Percentiles rank a stretch among this genome's conserved stretches.
These are phyloP conservation scores for Amauroascus verrucosus DNA, from an alignment of 2,329 filamentous ascomycete genomes.

Conservation along the genomic window DNA sequence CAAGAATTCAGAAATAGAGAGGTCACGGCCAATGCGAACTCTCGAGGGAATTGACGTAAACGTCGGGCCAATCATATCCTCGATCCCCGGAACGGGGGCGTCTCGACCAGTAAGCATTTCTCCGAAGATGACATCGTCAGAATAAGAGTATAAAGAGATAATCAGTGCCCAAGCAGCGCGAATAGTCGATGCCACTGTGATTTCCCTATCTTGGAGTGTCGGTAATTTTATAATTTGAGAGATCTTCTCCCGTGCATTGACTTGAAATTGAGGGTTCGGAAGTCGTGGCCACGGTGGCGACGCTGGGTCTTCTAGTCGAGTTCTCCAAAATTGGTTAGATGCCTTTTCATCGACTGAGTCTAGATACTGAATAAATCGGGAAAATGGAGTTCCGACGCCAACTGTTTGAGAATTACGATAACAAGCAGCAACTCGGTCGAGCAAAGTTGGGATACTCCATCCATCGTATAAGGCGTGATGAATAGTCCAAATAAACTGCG, in stretches of 20 bases:
- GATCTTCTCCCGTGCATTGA: constrained; percentile 9
- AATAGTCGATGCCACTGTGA: constrained; percentile 26
- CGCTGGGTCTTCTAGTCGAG: constrained; percentile 14
- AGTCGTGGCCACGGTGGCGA: constrained; percentile 14
- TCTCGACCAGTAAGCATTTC: constrained; percentile 34
- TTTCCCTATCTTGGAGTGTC: constrained; percentile 8
- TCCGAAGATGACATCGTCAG: constrained; percentile 34
- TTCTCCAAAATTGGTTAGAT: constrained; percentile 17
- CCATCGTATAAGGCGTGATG: constrained; percentile 39
- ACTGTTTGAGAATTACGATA: constrained; percentile 13
- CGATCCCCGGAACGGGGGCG: constrained; percentile 29
- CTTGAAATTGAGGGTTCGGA: constrained; percentile 13
- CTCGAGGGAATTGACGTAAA: constrained; percentile 34
- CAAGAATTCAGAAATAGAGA: constrained; percentile 40
- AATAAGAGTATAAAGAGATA: constrained; percentile 27
- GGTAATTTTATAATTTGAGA: constrained; percentile 3
- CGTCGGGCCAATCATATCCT: constrained; percentile 33
- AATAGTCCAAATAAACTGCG: constrained; percentile 32
- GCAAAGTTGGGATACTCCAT: constrained; percentile 19
- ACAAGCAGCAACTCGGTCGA: constrained; percentile 15
- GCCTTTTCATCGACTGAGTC: constrained; percentile 9
- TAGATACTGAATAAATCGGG: constrained; percentile 21
- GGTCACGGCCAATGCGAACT: constrained; percentile 24
- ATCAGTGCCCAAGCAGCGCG: constrained; percentile 33
- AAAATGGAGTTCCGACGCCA: constrained; percentile 15